These are phyloP conservation scores for Hypocrella siamensis DNA, from an alignment of 2,329 filamentous ascomycete species.

Conservation along the genomic window DNA sequence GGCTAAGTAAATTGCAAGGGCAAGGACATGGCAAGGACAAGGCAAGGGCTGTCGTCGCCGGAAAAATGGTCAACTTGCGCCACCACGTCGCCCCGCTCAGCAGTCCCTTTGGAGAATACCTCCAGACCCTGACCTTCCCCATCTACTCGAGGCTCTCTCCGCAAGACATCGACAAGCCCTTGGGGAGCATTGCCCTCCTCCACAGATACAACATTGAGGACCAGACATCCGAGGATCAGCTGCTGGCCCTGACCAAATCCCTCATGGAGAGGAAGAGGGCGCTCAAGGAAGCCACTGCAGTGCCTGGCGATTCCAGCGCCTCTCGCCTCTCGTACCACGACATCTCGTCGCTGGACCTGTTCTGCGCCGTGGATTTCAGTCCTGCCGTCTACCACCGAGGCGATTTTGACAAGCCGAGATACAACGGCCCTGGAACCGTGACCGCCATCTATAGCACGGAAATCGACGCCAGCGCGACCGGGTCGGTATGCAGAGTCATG, in stretches of 20 bases:
- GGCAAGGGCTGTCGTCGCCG: background rate
- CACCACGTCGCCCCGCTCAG: slow-evolving; percentile 2
- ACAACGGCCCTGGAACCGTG: slow-evolving; percentile 4
- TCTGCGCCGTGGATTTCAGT: slow-evolving; percentile 3
- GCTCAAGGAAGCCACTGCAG: background rate
- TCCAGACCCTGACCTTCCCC: slow-evolving; percentile 3
- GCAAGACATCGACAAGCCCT: background rate
- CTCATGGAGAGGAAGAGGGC: slow-evolving; percentile 1
- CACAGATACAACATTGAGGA: slow-evolving; percentile 4
- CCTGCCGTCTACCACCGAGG: slow-evolving; percentile 3
- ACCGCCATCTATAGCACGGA: slow-evolving; percentile 1
- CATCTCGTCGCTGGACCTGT: slow-evolving; percentile 2
- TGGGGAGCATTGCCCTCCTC: slow-evolving; percentile 1
- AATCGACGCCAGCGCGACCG: background rate
- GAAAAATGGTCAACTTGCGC: slow-evolving; percentile 2
- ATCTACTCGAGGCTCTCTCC: slow-evolving; percentile 2
- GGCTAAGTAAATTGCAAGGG: slow-evolving; percentile 3
- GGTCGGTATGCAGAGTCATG: slow-evolving; percentile 2
- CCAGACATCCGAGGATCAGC: slow-evolving; percentile 1
- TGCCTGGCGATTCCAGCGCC: background rate
- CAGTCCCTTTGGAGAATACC: slow-evolving; percentile 3
- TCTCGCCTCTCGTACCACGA: slow-evolving; percentile 2
- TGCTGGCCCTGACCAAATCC: slow-evolving; percentile 1
- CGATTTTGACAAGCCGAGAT: slow-evolving; percentile 1
- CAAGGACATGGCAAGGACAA: slow-evolving; percentile 2